Evolutionary conservation across 2,329 filamentous ascomycete species (phyloP).

Genomic region (Cercospora beticola): DNA sequence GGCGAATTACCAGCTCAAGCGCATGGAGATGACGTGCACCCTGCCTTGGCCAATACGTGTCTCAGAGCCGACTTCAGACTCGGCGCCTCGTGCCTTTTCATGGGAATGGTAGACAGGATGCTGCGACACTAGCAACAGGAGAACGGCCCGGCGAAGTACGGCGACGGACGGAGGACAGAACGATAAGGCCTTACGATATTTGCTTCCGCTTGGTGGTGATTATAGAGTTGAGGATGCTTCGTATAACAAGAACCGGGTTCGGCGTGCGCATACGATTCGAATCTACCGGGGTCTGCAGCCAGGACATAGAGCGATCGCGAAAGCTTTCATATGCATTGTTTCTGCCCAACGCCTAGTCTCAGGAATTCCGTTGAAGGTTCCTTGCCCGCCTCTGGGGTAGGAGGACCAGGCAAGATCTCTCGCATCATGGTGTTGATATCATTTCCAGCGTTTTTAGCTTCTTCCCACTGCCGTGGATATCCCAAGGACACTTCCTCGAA

Average conservation of each 20-base stretch:
- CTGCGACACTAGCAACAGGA: not conserved
- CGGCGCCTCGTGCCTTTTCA: not conserved
- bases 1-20: not conserved
- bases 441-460: conserved; percentile 44
- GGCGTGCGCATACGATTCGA: not conserved
- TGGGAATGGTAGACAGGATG: not conserved
- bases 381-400: conserved; percentile 33
- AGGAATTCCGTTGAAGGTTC: conserved; percentile 32
- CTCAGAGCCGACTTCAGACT: not conserved
- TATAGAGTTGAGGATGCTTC: not conserved
- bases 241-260: not conserved
- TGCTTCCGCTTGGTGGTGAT: not conserved
- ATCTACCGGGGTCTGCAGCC: not conserved
- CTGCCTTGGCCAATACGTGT: conserved; percentile 2
- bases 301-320: not conserved
- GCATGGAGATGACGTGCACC: not conserved
- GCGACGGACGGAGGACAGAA: not conserved
- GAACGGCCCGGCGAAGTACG: not conserved
- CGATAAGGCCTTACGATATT: not conserved
- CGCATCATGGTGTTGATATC: conserved; percentile 49
- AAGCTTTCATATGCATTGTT: conserved; percentile 2
- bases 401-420: conserved; percentile 48
- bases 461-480: conserved; percentile 51
- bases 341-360: conserved; percentile 19
- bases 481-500: conserved; percentile 51